A percentile compares a stretch with the other conserved stretches of the same genome.
These are phyloP conservation scores for Nemania sp. DNA, from an alignment of 2,329 filamentous ascomycete genomes.

Conservation along the genomic window DNA sequence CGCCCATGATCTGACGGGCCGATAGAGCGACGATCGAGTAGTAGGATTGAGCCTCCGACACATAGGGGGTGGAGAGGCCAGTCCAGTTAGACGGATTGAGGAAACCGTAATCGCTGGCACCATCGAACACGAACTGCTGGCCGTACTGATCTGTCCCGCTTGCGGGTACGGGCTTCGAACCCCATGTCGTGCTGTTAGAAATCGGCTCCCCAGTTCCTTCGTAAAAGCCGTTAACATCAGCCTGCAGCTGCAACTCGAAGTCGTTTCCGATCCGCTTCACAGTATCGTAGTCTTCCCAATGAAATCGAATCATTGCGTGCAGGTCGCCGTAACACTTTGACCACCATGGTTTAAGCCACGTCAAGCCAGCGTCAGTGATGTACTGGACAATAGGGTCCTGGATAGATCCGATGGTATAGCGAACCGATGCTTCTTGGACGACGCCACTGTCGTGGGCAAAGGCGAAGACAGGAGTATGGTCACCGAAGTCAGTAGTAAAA, in stretches of 20 bases:
- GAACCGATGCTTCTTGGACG: constrained; percentile 50
- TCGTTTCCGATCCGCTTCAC: constrained; percentile 63
- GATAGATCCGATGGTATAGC: constrained; percentile 72
- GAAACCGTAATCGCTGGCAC: constrained; percentile 31
- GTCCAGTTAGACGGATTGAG: constrained; percentile 52
- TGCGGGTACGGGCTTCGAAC: constrained; percentile 36
- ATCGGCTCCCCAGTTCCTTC: constrained; percentile 48
- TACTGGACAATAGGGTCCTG: constrained; percentile 73
- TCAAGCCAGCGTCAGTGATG: constrained; percentile 68
- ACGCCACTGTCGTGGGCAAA: constrained; percentile 57
- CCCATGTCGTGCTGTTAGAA: constrained; percentile 60
- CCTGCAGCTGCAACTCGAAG: constrained; percentile 67
- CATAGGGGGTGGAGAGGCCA: constrained; percentile 61
- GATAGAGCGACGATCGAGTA: constrained; percentile 76
- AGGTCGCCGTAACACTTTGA: constrained; percentile 66
- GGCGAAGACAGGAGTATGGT: constrained; percentile 73
- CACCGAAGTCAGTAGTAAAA: constrained; percentile 64
- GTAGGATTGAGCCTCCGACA: constrained; percentile 75
- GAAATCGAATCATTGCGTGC: constrained; percentile 64
- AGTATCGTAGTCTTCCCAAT: constrained; percentile 68
- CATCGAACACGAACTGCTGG: constrained; percentile 29
- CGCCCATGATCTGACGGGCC: constrained; percentile 78
- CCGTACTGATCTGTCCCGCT: constrained; percentile 37
- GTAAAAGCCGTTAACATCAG: constrained; percentile 69
- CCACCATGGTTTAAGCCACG: constrained; percentile 73